Evolutionary conservation across 2,329 filamentous ascomycete genomes (phyloP), one percentile per base, ranked within the genome.

Genomic region (Acephala macrosclerotiorum): DNA sequence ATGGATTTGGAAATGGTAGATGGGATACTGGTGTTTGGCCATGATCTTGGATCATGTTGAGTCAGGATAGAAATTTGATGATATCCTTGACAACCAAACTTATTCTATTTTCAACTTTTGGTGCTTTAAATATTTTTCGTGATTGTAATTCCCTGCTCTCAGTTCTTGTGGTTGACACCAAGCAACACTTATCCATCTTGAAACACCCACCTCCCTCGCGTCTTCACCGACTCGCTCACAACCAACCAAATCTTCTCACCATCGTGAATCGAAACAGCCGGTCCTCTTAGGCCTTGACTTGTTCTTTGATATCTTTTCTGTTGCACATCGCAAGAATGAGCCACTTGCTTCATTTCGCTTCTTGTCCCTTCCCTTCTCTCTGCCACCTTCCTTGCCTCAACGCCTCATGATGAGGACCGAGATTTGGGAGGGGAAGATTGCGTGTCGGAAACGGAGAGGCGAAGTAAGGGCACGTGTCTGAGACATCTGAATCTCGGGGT

Each of bases 271-370:
- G 22, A 22, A 18, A 18, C 33, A 16, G 1, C 20, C n/a, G 20
- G 3, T 26, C 14, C 20, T 7, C 42, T 7, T 20, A n/a, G n/a
- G n/a, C n/a, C 40, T 12, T 36, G 3, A 5, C 16, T 47, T 36
- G 1, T 20, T 60, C 4, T 12, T 9, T 14, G n/a, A 57, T 35
- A 14, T 9, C n/a, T 3, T 33, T 47, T 66, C 57, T 66, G 64
- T 66, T 66, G 64, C 64, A 66, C 36, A 22, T 66, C 64, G 60
- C 64, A 59, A 51, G 29, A 63, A 36, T 57, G 58, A 56, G 55
- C 55, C 61, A 63, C 55, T 40, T 20, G 14, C 22, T 45, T 36
- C 25, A 16, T 47, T 47, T 55, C 49, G 51, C 6, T 20, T 57
- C 55, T 56, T 51, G 16, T 9, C 7, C n/a, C n/a, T n/a, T n/a